These are phyloP conservation scores for Paraphaeosphaeria sporulosa DNA, from an alignment of 2,329 filamentous ascomycete genomes.

Conservation along the genomic window DNA sequence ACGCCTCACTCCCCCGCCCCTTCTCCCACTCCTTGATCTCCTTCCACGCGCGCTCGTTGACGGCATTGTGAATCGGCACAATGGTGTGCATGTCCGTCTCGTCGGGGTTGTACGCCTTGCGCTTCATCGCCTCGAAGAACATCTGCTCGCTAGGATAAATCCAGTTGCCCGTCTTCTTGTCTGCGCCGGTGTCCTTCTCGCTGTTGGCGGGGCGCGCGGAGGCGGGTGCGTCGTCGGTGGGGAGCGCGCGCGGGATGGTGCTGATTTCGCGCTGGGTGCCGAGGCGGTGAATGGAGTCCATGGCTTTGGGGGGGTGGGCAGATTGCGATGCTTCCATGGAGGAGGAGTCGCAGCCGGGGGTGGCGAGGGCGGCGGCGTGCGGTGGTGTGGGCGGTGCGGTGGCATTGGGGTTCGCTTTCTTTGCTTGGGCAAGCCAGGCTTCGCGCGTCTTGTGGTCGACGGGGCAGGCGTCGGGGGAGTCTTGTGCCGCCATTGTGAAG, in stretches of 20 bases:
- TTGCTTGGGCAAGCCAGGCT: conserved; percentile 80
- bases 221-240: conserved; percentile 38
- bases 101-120: conserved; percentile 79
- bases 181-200: conserved; percentile 73
- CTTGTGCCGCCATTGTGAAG: conserved; percentile 35
- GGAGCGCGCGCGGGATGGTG: conserved; percentile 43
- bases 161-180: conserved; percentile 82
- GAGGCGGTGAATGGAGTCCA: conserved; percentile 42
- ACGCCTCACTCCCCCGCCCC: conserved; percentile 67
- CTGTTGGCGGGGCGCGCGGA: conserved; percentile 69
- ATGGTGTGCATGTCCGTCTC: conserved; percentile 86
- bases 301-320: conserved; percentile 20
- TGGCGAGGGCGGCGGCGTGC: conserved; percentile 36
- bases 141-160: conserved; percentile 96
- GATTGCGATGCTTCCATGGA: conserved; percentile 38
- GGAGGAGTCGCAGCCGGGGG: conserved; percentile 50
- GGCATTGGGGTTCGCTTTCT: conserved; percentile 46
- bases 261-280: conserved; percentile 56
- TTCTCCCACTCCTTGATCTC: conserved; percentile 91
- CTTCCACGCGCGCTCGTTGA: conserved; percentile 94
- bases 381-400: conserved; percentile 24
- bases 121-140: conserved; percentile 97
- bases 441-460: conserved; percentile 90
- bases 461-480: conserved; percentile 67
- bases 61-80: conserved; percentile 97